Conservation (phyloP, 768 basidiomycete genomes). For the Boletus eberwhitei region DNA sequence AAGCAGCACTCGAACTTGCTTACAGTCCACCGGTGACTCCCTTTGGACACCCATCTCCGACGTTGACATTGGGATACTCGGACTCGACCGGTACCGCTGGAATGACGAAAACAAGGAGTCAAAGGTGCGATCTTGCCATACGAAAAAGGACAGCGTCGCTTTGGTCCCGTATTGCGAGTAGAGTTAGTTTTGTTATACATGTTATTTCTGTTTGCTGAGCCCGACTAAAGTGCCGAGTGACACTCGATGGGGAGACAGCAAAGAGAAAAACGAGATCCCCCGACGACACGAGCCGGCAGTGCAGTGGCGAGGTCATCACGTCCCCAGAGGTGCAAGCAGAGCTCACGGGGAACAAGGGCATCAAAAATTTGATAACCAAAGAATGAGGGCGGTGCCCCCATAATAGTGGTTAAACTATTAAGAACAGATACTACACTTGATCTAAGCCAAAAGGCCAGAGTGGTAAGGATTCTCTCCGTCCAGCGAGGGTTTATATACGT, state of each 20-base stretch:
- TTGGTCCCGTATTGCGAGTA: no score
- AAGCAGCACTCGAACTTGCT: no score
- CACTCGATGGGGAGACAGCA: background rate
- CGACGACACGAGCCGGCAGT: constrained; percentile 56
- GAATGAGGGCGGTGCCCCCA: constrained; percentile 51
- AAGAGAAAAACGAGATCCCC: constrained; percentile 42
- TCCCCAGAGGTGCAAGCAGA: constrained; percentile 43
- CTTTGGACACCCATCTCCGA: constrained; percentile 19
- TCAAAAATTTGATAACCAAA: constrained; percentile 49
- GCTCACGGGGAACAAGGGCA: constrained; percentile 24
- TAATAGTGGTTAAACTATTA: constrained; percentile 59
- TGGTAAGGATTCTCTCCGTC: constrained; percentile 18
- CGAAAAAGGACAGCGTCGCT: constrained; percentile 20
- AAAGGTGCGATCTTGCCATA: constrained; percentile 9
- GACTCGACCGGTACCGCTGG: constrained; percentile 26
- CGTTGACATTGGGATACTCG: constrained; percentile 22
- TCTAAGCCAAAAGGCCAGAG: constrained; percentile 62
- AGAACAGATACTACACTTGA: constrained; percentile 79
- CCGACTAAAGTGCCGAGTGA: background rate
- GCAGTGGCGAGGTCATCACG: constrained; percentile 41
- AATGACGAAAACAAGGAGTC: constrained; percentile 16
- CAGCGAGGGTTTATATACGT: constrained; percentile 1
- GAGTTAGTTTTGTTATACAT: no score
- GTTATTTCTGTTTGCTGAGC: constrained; percentile 12
- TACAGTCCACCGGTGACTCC: constrained; percentile 11